Percentiles rank a stretch among this genome's conserved stretches.
Evolutionary conservation across 768 basidiomycete genomes (phyloP).

Genomic region (Auriscalpium vulgare): DNA sequence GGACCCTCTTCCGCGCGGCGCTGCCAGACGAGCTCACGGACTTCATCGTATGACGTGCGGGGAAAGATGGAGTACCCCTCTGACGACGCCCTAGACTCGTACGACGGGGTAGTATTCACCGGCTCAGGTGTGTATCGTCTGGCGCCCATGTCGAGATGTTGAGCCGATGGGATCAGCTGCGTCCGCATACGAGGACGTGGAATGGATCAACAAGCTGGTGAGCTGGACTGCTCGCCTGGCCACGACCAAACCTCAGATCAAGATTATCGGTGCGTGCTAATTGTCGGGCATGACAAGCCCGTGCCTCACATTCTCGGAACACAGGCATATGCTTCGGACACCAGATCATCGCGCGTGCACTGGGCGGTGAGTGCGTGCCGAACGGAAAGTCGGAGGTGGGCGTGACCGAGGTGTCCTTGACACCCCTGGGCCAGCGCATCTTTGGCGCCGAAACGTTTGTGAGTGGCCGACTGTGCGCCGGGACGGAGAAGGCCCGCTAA

Average conservation of each 20-base stretch:
- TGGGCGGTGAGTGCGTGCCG: constrained; percentile 60
- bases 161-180: constrained; percentile 39
- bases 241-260: constrained; percentile 45
- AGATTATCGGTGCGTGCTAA: constrained; percentile 55
- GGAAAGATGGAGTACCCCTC: constrained; percentile 52
- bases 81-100: constrained; percentile 39
- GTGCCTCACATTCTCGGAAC: background rate
- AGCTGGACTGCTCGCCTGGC: constrained; percentile 47
- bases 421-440: constrained; percentile 56
- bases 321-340: constrained; percentile 90
- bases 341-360: constrained; percentile 71
- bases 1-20: constrained; percentile 32
- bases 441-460: constrained; percentile 48
- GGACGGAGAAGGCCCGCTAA: no score
- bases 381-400: constrained; percentile 85
- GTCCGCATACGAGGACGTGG: constrained; percentile 63
- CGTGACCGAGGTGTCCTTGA: constrained; percentile 57
- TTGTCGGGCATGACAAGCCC: background rate
- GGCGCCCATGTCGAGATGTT: background rate
- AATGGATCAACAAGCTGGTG: constrained; percentile 72
- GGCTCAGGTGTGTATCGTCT: constrained; percentile 60
- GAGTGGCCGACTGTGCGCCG: constrained; percentile 5
- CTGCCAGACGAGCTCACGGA: constrained; percentile 21
- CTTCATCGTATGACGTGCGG: constrained; percentile 61
- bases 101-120: constrained; percentile 69